phyloP scores from a whole-genome alignment of 139 green algal species.

The Ettlia oleoabundans region DNA sequence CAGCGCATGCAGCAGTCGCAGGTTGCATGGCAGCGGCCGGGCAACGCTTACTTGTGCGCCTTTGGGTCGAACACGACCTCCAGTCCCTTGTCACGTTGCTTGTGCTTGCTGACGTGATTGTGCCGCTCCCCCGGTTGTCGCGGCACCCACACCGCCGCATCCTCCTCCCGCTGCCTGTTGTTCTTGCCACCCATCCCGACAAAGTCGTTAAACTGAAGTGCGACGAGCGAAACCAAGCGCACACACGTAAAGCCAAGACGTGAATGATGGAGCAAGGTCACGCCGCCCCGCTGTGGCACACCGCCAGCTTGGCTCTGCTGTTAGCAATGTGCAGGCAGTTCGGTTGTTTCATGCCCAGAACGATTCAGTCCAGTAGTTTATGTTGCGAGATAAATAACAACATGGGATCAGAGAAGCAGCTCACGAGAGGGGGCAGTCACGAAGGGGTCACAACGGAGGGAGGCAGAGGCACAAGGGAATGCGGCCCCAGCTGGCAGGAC shows the following conservation, averaged over 20 bases:
- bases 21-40: background rate
- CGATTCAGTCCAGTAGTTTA: too few species aligned
- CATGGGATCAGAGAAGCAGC: too few species aligned
- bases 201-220: background rate
- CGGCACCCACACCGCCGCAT: constrained; percentile 12
- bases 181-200: background rate
- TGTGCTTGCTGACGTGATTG: constrained; percentile 56
- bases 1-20: background rate
- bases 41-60: constrained; percentile 67
- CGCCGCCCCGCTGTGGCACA: too few species aligned
- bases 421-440: too few species aligned
- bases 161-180: background rate
- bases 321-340: too few species aligned
- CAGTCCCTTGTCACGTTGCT: constrained; percentile 53
- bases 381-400: too few species aligned
- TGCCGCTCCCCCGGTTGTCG: background rate
- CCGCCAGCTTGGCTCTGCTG: too few species aligned
- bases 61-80: constrained; percentile 74
- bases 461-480: too few species aligned
- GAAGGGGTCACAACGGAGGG: background rate
- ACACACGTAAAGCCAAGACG: background rate
- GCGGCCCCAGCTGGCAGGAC: too few species aligned
- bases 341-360: too few species aligned
- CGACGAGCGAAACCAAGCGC: background rate
- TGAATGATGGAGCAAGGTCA: background rate